Conservation (phyloP, 225 moss, liverwort and hornwort species). For the Sphagnum contortum region DNA sequence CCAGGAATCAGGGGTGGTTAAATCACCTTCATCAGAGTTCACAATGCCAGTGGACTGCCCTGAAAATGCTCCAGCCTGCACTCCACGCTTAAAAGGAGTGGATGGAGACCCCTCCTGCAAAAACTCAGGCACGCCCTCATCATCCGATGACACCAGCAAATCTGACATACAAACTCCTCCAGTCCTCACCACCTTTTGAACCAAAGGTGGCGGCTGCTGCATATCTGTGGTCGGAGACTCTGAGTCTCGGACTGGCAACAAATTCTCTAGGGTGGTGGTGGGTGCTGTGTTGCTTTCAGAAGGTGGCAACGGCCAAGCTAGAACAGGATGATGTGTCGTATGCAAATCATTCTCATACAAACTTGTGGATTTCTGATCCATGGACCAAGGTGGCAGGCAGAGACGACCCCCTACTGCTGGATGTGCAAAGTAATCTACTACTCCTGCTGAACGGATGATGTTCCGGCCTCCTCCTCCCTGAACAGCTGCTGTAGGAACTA, state of each 20-base stretch:
- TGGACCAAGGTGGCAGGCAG: conserved; percentile 21
- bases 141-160: conserved; percentile 46
- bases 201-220: conserved; percentile 13
- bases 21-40: conserved; percentile 74
- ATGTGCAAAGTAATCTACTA: not conserved
- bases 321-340: conserved; percentile 30
- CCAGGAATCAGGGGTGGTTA: not conserved
- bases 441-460: conserved; percentile 17
- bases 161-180: conserved; percentile 35
- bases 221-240: conserved; percentile 34
- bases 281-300: conserved; percentile 45
- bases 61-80: conserved; percentile 25
- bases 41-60: conserved; percentile 38
- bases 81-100: conserved; percentile 46
- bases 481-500: conserved; percentile 18
- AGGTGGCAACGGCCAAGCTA: conserved; percentile 30
- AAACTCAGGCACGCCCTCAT: conserved; percentile 52
- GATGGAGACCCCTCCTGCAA: conserved; percentile 43
- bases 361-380: conserved; percentile 62
- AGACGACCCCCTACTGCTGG: conserved; percentile 26
- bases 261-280: conserved; percentile 57
- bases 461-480: conserved; percentile 13
- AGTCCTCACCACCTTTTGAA: conserved; percentile 41
- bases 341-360: conserved; percentile 42
- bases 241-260: conserved; percentile 28